Conservation (phyloP, 225 moss, liverwort and hornwort species). For the Neckera pumila region DNA sequence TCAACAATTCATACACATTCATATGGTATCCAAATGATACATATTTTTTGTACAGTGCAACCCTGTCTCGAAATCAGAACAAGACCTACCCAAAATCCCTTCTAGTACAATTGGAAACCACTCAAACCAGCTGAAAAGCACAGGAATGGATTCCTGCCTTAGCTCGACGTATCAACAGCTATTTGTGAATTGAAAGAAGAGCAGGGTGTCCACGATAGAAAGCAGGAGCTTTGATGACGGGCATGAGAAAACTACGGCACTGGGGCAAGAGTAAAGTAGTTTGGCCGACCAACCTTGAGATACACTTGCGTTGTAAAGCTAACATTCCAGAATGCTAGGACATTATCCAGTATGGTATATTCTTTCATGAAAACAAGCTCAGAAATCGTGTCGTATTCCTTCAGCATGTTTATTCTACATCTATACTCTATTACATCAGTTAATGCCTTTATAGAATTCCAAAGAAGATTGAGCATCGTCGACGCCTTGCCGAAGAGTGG, state of each 20-base stretch:
- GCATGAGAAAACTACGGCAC: too few species aligned
- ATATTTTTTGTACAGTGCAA: neutral
- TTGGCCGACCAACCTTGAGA: neutral
- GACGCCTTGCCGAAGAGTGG: slow-evolving; percentile 49
- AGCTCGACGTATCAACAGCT: neutral
- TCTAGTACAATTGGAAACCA: neutral
- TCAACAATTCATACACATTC: neutral
- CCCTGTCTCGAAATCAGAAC: too few species aligned
- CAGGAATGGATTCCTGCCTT: neutral
- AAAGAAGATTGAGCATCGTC: slow-evolving; percentile 54
- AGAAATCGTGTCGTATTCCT: neutral
- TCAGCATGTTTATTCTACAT: neutral
- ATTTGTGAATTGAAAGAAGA: neutral
- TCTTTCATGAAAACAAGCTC: neutral
- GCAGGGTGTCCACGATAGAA: neutral
- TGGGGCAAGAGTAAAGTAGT: neutral
- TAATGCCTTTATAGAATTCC: neutral
- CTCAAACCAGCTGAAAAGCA: neutral
- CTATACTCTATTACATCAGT: neutral
- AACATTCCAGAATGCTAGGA: neutral
- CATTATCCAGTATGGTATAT: neutral
- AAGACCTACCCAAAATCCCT: neutral
- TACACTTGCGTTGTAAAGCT: neutral
- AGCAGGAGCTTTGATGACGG: neutral
- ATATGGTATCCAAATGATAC: neutral